Conservation (phyloP, 495 filamentous ascomycete genomes). For the Penicillium nucicola region DNA sequence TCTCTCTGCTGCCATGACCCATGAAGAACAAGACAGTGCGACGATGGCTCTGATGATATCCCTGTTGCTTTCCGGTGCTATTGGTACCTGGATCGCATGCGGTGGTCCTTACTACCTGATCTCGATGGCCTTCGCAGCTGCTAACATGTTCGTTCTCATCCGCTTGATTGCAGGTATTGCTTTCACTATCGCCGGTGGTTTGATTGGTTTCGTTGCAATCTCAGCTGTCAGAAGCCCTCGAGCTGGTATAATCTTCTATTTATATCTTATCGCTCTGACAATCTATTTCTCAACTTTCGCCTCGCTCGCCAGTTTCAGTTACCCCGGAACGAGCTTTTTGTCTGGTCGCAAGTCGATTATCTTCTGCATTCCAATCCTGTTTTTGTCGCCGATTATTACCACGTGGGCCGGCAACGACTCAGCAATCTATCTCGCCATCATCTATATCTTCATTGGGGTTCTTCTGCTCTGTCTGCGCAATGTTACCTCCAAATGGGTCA, state of each 20-base stretch:
- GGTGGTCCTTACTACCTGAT: constrained; percentile 60
- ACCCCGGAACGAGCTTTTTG: constrained; percentile 51
- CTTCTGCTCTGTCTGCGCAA: constrained; percentile 44
- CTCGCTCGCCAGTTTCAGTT: constrained; percentile 55
- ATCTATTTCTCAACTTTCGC: constrained; percentile 50
- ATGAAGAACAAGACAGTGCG: constrained; percentile 48
- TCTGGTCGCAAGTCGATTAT: constrained; percentile 47
- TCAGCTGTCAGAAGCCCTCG: constrained; percentile 33
- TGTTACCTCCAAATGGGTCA: constrained; percentile 49
- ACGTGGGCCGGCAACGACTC: constrained; percentile 45
- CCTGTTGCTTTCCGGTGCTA: constrained; percentile 52
- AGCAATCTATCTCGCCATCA: constrained; percentile 44
- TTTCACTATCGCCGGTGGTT: constrained; percentile 45
- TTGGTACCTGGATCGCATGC: constrained; percentile 57
- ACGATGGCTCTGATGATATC: constrained; percentile 57
- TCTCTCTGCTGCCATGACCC: constrained; percentile 51
- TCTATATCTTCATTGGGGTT: constrained; percentile 43
- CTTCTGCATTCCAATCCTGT: constrained; percentile 44
- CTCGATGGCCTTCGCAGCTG: constrained; percentile 57
- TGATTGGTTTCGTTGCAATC: constrained; percentile 50
- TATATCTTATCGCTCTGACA: constrained; percentile 47
- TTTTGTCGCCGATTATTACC: constrained; percentile 46
- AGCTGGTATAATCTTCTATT: constrained; percentile 47
- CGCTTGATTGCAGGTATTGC: constrained; percentile 57
- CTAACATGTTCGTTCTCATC: constrained; percentile 59